phyloP scores from a whole-genome alignment of 2,329 filamentous ascomycete species.

The Fusarium chuoi region DNA sequence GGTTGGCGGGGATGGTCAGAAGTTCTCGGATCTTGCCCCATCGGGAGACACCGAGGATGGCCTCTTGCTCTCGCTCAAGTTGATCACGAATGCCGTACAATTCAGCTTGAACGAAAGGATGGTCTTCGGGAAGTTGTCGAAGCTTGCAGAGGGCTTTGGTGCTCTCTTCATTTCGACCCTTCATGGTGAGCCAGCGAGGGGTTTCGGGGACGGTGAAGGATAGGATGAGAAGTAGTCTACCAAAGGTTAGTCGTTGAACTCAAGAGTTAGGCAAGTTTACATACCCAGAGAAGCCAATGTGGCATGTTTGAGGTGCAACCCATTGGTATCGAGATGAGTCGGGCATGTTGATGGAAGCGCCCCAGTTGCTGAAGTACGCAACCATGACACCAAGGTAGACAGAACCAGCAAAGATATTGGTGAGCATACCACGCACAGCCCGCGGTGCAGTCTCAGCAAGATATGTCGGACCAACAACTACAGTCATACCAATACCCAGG shows the following conservation, averaged over 20 bases:
- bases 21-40: conserved; percentile 22
- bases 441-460: conserved; percentile 73
- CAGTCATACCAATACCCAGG: conserved; percentile 18
- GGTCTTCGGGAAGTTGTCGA: conserved; percentile 9
- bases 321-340: conserved; percentile 39
- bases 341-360: conserved; percentile 55
- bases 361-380: conserved; percentile 74
- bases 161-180: conserved; percentile 4
- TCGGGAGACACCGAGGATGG: conserved; percentile 12
- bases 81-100: conserved; percentile 7
- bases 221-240: not conserved
- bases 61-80: conserved; percentile 19
- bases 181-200: conserved; percentile 24
- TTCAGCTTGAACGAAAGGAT: conserved; percentile 9
- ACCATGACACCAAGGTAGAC: conserved; percentile 38
- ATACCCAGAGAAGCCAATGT: conserved; percentile 16
- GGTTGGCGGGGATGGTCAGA: conserved; percentile 14
- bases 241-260: not conserved
- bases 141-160: conserved; percentile 14
- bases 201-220: conserved; percentile 24
- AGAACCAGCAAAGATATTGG: conserved; percentile 52
- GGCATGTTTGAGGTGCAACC: conserved; percentile 16
- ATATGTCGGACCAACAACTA: conserved; percentile 56
- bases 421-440: conserved; percentile 73
- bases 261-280: rapidly evolving